Percentiles rank a stretch among this genome's conserved stretches.
Conservation (phyloP, 768 basidiomycete genomes). For the Hortiboletus flavorubellus region DNA sequence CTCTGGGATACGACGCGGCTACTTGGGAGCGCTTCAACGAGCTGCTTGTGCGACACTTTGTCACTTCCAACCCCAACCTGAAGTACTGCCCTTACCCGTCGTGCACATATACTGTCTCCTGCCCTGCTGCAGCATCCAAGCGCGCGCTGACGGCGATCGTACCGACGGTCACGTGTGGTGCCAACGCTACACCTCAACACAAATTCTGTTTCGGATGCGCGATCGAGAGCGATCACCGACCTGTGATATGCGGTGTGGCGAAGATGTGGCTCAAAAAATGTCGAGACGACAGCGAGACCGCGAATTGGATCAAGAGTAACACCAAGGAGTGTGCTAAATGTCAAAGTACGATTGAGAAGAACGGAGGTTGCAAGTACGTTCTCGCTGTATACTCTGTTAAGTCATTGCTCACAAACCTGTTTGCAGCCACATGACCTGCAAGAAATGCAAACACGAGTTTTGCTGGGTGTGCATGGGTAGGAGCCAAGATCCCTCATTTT, state of each 20-base stretch:
- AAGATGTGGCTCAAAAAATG: conserved; percentile 97
- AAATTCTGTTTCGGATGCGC: conserved; percentile 95
- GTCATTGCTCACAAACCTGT: conserved; percentile 8
- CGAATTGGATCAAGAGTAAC: conserved; percentile 99
- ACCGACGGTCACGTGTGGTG: conserved; percentile 85
- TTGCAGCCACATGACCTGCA: conserved; percentile 97
- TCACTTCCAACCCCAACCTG: conserved; percentile 74
- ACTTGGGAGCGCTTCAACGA: conserved; percentile 75
- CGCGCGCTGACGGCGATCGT: conserved; percentile 73
- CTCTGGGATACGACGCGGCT: conserved; percentile 53
- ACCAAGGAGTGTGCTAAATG: conserved; percentile 98
- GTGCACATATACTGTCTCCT: conserved; percentile 93
- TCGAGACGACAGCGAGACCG: conserved; percentile 95
- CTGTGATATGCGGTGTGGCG: conserved; percentile 84
- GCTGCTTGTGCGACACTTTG: conserved; percentile 86
- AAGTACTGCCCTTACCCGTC: conserved; percentile 95
- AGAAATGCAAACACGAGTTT: conserved; percentile 98
- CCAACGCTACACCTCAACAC: conserved; percentile 54
- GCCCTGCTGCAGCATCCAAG: conserved; percentile 75
- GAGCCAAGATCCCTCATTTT: conserved; percentile 18
- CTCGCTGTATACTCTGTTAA: conserved; percentile 54
- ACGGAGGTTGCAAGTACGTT: conserved; percentile 98
- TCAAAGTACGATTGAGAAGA: conserved; percentile 99
- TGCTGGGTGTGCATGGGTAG: conserved; percentile 99
- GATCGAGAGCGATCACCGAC: conserved; percentile 86